phyloP scores from a whole-genome alignment of 495 filamentous ascomycete species.

The Hypoxylon rickii region DNA sequence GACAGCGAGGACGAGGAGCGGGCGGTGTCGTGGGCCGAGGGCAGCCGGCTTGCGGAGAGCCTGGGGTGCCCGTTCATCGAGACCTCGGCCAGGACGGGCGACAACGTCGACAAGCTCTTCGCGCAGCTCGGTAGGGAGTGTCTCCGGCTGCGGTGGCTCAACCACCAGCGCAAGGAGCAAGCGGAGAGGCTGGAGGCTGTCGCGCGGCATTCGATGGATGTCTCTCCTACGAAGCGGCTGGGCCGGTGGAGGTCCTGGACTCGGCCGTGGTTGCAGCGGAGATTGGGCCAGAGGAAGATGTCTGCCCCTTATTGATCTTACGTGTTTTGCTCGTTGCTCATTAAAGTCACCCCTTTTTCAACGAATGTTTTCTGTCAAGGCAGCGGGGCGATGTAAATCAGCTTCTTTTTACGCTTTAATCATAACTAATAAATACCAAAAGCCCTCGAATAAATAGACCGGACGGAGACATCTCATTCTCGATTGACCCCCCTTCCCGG shows the following conservation, averaged over 20 bases:
- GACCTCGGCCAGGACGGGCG: constrained; percentile 46
- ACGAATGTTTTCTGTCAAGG: too few species aligned
- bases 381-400: too few species aligned
- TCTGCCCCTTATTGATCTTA: constrained; percentile 7
- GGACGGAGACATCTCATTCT: too few species aligned
- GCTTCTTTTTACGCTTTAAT: too few species aligned
- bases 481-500: too few species aligned
- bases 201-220: neutral
- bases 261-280: constrained; percentile 27
- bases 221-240: constrained; percentile 12
- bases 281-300: constrained; percentile 8
- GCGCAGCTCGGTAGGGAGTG: constrained; percentile 38
- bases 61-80: constrained; percentile 41
- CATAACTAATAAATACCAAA: too few species aligned
- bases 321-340: neutral
- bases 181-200: constrained; percentile 12
- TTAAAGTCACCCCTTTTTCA: too few species aligned
- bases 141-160: constrained; percentile 30
- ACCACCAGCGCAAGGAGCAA: constrained; percentile 31
- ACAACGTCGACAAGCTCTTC: constrained; percentile 42
- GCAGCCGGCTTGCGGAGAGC: constrained; percentile 29
- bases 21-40: constrained; percentile 36
- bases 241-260: constrained; percentile 29
- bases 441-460: too few species aligned
- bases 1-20: constrained; percentile 37